Percentiles rank a stretch among this genome's conserved stretches.
These are phyloP conservation scores for Phytopythium montanum DNA, from an alignment of 352 stramenopile species.

Conservation along the genomic window DNA sequence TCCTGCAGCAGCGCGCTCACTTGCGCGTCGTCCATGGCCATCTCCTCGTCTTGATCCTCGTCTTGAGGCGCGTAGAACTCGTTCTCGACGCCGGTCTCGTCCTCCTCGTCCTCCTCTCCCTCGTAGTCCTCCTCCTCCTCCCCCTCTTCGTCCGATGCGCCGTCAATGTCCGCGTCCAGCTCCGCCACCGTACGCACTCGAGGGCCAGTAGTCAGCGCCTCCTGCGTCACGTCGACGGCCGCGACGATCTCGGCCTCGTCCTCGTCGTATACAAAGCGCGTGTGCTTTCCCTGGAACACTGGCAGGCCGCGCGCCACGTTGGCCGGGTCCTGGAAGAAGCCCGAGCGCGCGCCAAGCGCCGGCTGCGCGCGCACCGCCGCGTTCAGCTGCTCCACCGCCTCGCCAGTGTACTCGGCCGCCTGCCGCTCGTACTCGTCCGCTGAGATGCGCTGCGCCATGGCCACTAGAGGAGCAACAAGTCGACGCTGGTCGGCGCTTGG, in stretches of 20 bases:
- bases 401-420: constrained; percentile 62
- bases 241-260: constrained; percentile 64
- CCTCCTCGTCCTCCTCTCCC: constrained; percentile 9
- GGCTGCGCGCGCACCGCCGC: constrained; percentile 45
- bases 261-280: constrained; percentile 77
- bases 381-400: constrained; percentile 64
- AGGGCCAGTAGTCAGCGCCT: constrained; percentile 40
- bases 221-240: constrained; percentile 59
- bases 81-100: constrained; percentile 30
- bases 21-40: constrained; percentile 30
- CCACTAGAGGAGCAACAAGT: neutral
- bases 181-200: constrained; percentile 62
- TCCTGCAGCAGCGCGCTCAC: constrained; percentile 53
- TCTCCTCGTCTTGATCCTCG: constrained; percentile 10
- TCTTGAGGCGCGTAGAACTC: constrained; percentile 25
- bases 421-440: constrained; percentile 52
- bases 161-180: constrained; percentile 38
- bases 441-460: constrained; percentile 38
- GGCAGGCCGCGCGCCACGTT: constrained; percentile 60
- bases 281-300: constrained; percentile 78
- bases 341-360: constrained; percentile 42
- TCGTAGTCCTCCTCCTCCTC: constrained; percentile 19
- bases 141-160: constrained; percentile 33
- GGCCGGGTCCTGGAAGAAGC: constrained; percentile 58
- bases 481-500: neutral